Evolutionary conservation across 352 stramenopile species (phyloP).

Genomic region (Globisporangium paroecandrum): DNA sequence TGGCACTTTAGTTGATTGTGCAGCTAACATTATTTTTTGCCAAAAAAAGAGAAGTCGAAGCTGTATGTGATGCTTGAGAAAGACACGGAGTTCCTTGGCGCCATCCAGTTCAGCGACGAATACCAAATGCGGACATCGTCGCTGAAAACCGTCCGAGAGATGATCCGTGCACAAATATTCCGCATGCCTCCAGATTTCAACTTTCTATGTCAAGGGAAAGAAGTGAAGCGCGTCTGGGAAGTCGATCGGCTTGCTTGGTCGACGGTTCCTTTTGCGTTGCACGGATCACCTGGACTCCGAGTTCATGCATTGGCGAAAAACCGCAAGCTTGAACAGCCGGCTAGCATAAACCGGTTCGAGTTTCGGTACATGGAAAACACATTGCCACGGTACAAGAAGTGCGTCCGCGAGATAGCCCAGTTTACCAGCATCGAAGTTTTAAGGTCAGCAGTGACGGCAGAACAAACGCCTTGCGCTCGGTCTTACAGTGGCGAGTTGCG

Average conservation of each 20-base stretch:
- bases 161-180: conserved; percentile 40
- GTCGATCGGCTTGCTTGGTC: conserved; percentile 51
- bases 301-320: conserved; percentile 34
- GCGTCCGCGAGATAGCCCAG: conserved; percentile 45
- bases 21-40: neutral
- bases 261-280: conserved; percentile 55
- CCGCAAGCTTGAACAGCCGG: conserved; percentile 32
- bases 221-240: conserved; percentile 53
- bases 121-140: conserved; percentile 50
- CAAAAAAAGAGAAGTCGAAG: conserved; percentile 45
- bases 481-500: conserved; percentile 42
- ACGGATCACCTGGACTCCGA: conserved; percentile 46
- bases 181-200: conserved; percentile 38
- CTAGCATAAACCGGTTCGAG: conserved; percentile 36
- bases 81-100: conserved; percentile 50
- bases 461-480: conserved; percentile 25
- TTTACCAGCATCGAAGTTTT: conserved; percentile 49
- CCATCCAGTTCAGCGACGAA: conserved; percentile 52
- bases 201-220: conserved; percentile 52
- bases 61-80: conserved; percentile 67
- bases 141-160: conserved; percentile 44
- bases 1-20: neutral
- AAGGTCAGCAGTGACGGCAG: conserved; percentile 21
- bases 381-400: conserved; percentile 63
- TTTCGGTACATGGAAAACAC: conserved; percentile 63